Evolutionary conservation across 495 filamentous ascomycete genomes (phyloP).

Genomic region (Trichocladium antarcticum): DNA sequence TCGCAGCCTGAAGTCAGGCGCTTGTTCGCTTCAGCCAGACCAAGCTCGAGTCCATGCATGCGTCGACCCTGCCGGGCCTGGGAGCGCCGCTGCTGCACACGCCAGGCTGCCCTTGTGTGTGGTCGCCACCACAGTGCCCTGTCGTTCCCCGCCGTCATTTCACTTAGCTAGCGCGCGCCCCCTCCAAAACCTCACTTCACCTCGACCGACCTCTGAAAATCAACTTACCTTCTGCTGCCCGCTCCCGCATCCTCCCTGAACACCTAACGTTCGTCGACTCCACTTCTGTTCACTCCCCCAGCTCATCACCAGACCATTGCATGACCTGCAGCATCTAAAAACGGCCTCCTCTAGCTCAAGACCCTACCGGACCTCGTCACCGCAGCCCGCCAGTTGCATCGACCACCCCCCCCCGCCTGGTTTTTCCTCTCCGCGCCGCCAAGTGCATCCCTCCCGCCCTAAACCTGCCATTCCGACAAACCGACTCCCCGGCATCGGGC

Average conservation of each 20-base stretch:
- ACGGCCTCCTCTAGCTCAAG: slow-evolving; percentile 9
- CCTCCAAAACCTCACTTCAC: slow-evolving; percentile 21
- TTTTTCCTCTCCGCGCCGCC: slow-evolving; percentile 17
- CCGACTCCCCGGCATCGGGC: slow-evolving; percentile 12
- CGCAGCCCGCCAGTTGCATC: slow-evolving; percentile 15
- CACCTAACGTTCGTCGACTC: slow-evolving; percentile 7
- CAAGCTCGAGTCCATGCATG: slow-evolving; percentile 20
- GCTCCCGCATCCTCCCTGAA: slow-evolving; percentile 1
- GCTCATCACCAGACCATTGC: slow-evolving; percentile 8
- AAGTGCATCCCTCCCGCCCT: slow-evolving; percentile 20
- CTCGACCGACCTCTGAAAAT: not conserved
- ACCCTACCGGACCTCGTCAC: slow-evolving; percentile 1
- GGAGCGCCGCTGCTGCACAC: slow-evolving; percentile 20
- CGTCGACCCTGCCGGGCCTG: slow-evolving; percentile 21
- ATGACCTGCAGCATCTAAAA: slow-evolving; percentile 1
- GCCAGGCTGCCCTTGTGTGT: slow-evolving; percentile 23
- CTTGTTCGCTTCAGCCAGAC: not conserved
- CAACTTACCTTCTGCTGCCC: slow-evolving; percentile 5
- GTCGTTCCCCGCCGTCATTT: slow-evolving; percentile 31
- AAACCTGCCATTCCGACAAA: slow-evolving; percentile 15
- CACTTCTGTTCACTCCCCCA: slow-evolving; percentile 7
- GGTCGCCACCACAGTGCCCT: slow-evolving; percentile 29
- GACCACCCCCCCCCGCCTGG: slow-evolving; percentile 11
- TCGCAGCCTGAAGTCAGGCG: not conserved
- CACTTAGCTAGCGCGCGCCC: slow-evolving; percentile 28